Evolutionary conservation across 495 filamentous ascomycete genomes (phyloP).

Genomic region (Neurospora sp.): DNA sequence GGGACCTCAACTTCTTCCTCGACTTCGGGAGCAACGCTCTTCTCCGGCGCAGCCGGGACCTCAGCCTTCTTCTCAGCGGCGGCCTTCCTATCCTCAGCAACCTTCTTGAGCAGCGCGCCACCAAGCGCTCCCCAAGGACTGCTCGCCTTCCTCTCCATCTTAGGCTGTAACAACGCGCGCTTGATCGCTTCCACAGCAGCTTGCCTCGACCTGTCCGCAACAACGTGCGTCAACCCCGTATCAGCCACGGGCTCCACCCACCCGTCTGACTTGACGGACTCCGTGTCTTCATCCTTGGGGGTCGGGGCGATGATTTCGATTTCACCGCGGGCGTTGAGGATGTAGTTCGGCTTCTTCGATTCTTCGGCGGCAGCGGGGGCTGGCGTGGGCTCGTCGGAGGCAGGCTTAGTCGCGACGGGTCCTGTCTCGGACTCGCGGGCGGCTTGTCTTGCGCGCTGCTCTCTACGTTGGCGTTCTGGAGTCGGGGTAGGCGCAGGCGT

Average conservation of each 20-base stretch:
- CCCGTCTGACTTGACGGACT: not conserved
- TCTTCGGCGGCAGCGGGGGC: not conserved
- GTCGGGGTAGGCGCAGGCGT: constrained; percentile 37
- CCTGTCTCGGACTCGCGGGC: not conserved
- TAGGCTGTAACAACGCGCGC: not conserved
- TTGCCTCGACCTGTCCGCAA: constrained; percentile 5
- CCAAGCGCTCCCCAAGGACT: not conserved
- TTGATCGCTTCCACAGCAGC: not conserved
- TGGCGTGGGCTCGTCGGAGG: not conserved
- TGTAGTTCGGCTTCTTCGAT: not conserved
- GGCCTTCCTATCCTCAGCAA: not conserved
- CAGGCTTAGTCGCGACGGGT: not conserved
- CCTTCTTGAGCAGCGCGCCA: not conserved
- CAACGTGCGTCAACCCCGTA: not conserved
- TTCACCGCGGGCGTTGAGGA: constrained; percentile 8
- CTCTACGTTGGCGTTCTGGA: constrained; percentile 24
- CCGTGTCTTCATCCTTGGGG: not conserved
- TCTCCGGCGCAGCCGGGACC: not conserved
- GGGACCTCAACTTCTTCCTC: not conserved
- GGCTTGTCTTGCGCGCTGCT: constrained; percentile 6
- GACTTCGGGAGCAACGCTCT: not conserved
- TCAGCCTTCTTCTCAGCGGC: not conserved
- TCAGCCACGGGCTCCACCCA: not conserved
- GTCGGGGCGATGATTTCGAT: not conserved
- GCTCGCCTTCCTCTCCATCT: not conserved